Conservation (phyloP, 768 basidiomycete species). For the Daedaleopsis nitida region DNA sequence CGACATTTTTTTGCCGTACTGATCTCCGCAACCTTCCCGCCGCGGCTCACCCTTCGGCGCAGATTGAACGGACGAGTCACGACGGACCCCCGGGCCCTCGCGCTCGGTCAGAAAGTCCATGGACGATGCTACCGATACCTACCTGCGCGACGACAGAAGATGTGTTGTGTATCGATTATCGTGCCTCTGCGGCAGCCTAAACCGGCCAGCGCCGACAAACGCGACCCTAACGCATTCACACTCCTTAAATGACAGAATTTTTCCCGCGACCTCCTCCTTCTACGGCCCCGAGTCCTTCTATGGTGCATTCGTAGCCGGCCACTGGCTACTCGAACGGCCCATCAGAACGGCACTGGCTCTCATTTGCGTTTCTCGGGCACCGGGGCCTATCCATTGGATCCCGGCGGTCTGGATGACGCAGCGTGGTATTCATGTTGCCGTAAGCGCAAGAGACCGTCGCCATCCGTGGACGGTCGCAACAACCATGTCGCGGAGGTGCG, state of each 20-base stretch:
- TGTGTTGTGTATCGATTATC: not conserved
- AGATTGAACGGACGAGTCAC: not conserved
- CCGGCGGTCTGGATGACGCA: not conserved
- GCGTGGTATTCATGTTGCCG: slow-evolving; percentile 4
- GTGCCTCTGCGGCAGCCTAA: not conserved
- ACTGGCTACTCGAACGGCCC: not conserved
- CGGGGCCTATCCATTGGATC: not conserved
- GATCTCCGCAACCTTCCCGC: not conserved
- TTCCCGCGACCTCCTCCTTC: slow-evolving; percentile 5
- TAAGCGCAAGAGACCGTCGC: slow-evolving; percentile 1
- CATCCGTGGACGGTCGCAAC: not conserved
- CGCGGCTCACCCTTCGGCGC: not conserved
- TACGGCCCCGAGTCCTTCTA: slow-evolving; percentile 4
- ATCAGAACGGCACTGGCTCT: not conserved
- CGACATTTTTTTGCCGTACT: not conserved
- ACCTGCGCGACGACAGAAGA: not conserved
- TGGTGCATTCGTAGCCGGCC: not conserved
- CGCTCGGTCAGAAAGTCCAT: not conserved
- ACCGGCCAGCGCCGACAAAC: not conserved
- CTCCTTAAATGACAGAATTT: slow-evolving; percentile 4
- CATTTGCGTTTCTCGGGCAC: not conserved
- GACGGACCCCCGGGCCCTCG: not conserved
- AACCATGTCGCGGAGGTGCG: not conserved
- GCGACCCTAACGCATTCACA: not conserved
- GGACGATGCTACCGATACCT: too few relatives aligned